phyloP scores from a whole-genome alignment of 1,139 yeast genomes.

The Scheffersomyces stambukii region DNA sequence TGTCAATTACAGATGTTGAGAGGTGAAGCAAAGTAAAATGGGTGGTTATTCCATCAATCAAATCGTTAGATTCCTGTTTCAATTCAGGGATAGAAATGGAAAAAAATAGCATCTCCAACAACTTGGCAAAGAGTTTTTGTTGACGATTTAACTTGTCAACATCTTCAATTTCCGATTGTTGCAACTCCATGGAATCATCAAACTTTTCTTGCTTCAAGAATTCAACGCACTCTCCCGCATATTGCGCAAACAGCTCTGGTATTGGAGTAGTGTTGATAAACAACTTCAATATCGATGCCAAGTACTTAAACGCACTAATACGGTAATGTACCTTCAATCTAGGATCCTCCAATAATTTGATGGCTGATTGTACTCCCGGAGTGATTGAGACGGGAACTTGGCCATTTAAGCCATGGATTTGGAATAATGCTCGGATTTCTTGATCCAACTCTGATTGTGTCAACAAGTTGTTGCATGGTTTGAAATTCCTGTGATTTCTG shows the following conservation, averaged over 20 bases:
- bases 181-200: conserved; percentile 30
- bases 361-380: conserved; percentile 80
- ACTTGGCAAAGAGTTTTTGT: conserved; percentile 53
- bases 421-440: conserved; percentile 64
- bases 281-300: conserved; percentile 62
- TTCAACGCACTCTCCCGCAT: conserved; percentile 44
- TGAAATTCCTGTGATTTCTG: conserved; percentile 79
- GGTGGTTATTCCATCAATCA: conserved; percentile 66
- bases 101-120: conserved; percentile 69
- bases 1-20: conserved; percentile 68
- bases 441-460: conserved; percentile 59
- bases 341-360: conserved; percentile 59
- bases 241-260: conserved; percentile 51
- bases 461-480: conserved; percentile 64
- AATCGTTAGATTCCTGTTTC: conserved; percentile 58
- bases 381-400: conserved; percentile 71
- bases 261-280: conserved; percentile 64
- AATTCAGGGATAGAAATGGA: conserved; percentile 74
- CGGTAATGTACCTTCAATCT: conserved; percentile 65
- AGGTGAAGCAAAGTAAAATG: conserved; percentile 79
- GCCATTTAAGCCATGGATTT: conserved; percentile 62
- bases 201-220: conserved; percentile 44
- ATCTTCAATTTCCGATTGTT: conserved; percentile 44
- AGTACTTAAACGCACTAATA: conserved; percentile 70
- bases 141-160: conserved; percentile 51